Evolutionary conservation across 2,329 filamentous ascomycete species (phyloP), one percentile per base, ranked within the genome.

Genomic region (Lecanosticta acicola): DNA sequence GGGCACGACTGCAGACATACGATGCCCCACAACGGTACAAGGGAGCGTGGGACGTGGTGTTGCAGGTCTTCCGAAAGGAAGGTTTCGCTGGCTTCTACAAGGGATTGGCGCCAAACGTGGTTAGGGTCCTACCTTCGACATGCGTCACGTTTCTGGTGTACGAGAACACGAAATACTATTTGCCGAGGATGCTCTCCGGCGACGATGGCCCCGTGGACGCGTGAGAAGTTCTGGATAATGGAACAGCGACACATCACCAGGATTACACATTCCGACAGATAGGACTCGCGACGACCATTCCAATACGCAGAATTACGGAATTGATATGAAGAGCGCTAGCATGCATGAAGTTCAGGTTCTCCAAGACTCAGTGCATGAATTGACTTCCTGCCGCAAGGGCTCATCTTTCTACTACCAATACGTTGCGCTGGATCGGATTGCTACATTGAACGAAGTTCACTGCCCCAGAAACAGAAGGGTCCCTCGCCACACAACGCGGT

Each of bases 81-180:
- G 90, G 93, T 0, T 49, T 85, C 24, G 71, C 77, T 8, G 91
- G 91, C 0, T 97, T 96, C 68, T 98, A 97, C 68, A 87, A 90
- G 55, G 93, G 93, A 1, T 72, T 97, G 46, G 81, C 87, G 33
- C 90, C 91, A 1, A 94, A 91, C 55, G 77, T 95, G n/a, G 73
- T 95, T 42, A 79, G 93, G 50, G 93, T 97, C 20, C 74, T 98
- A 66, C 93, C 93, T 3, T 90, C 89, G 24, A 97, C 93, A 3
- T 94, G 93, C 79, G 87, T 96, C 43, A 97, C 91, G 1, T 97
- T 98, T 64, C 68, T 98, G 59, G 90, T 97, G 18, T 97, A 97
- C 68, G 93, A 98, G 72, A 97, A 97, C 67, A 83, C 85, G 49
- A 89, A 85, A 69, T 81, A 78, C 55, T 83, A 87, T 63, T 65